phyloP scores from a whole-genome alignment of 345 rosid genomes.

The Sonneratia alba region DNA sequence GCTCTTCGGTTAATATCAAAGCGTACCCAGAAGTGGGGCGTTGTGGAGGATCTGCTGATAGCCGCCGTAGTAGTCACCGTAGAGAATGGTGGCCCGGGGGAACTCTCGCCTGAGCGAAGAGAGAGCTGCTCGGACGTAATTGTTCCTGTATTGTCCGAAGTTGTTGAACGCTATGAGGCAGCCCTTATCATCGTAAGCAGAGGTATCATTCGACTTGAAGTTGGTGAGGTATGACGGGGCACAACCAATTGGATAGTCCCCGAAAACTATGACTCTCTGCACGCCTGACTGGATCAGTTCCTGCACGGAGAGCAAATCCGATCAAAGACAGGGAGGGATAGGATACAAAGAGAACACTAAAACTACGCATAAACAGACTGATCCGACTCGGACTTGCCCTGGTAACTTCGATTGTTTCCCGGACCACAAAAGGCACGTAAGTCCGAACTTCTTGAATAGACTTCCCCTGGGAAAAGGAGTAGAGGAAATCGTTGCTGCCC shows the following conservation, averaged over 20 bases:
- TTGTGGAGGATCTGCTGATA: slow-evolving; percentile 7
- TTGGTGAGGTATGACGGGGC: slow-evolving; percentile 5
- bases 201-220: slow-evolving; percentile 5
- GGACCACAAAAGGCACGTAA: slow-evolving; percentile 10
- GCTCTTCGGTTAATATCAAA: not conserved
- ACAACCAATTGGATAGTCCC: slow-evolving; percentile 15
- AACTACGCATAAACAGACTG: not conserved
- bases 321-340: not conserved
- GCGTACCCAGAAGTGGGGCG: not conserved
- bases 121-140: slow-evolving; percentile 6
- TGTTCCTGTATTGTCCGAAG: slow-evolving; percentile 12
- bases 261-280: slow-evolving; percentile 6
- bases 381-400: not conserved
- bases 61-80: slow-evolving; percentile 18
- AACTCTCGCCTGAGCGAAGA: slow-evolving; percentile 9
- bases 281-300: slow-evolving; percentile 13
- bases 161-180: slow-evolving; percentile 11
- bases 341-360: not conserved
- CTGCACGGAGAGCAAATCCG: not conserved
- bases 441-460: slow-evolving; percentile 9
- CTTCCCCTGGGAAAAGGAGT: slow-evolving; percentile 5
- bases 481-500: slow-evolving; percentile 14
- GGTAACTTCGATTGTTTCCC: slow-evolving; percentile 5
- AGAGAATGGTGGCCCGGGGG: slow-evolving; percentile 10
- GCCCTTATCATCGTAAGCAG: slow-evolving; percentile 10